Percentiles rank a stretch among this genome's conserved stretches.
These are phyloP conservation scores for Xylaria polymorpha DNA, from an alignment of 2,329 filamentous ascomycete species.

Conservation along the genomic window DNA sequence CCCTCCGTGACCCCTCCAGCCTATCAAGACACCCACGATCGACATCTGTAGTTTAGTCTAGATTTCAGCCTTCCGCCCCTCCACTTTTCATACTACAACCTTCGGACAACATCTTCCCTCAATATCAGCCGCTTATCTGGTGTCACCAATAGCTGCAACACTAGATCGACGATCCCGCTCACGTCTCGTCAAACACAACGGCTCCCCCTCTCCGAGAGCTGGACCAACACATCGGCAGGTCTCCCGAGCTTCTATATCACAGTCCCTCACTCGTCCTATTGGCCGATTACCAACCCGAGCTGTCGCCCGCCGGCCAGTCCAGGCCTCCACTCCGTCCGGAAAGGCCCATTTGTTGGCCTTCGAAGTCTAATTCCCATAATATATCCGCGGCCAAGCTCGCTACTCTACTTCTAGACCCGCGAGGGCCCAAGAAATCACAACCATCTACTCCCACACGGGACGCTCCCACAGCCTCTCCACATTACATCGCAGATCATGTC, in stretches of 20 bases:
- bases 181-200: constrained; percentile 6
- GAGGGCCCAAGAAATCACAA: not conserved
- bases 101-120: constrained; percentile 3
- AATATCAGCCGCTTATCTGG: not conserved
- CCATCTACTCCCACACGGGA: not conserved
- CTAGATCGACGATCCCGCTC: not conserved
- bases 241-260: constrained; percentile 7
- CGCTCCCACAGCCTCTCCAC: constrained; percentile 5
- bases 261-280: constrained; percentile 16
- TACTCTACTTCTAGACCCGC: not conserved
- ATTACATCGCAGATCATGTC: constrained; percentile 56
- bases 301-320: constrained; percentile 21
- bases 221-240: constrained; percentile 5
- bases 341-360: not conserved
- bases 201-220: not conserved
- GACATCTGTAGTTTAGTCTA: not conserved
- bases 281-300: constrained; percentile 21
- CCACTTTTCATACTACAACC: constrained; percentile 16
- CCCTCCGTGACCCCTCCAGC: constrained; percentile 13
- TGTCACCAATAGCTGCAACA: constrained; percentile 6
- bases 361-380: constrained; percentile 7
- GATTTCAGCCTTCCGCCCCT: constrained; percentile 34
- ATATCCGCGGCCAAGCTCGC: not conserved
- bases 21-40: constrained; percentile 14
- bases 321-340: constrained; percentile 19